Evolutionary conservation across 768 basidiomycete species (phyloP).

Genomic region (Psilocybe tampanensis): DNA sequence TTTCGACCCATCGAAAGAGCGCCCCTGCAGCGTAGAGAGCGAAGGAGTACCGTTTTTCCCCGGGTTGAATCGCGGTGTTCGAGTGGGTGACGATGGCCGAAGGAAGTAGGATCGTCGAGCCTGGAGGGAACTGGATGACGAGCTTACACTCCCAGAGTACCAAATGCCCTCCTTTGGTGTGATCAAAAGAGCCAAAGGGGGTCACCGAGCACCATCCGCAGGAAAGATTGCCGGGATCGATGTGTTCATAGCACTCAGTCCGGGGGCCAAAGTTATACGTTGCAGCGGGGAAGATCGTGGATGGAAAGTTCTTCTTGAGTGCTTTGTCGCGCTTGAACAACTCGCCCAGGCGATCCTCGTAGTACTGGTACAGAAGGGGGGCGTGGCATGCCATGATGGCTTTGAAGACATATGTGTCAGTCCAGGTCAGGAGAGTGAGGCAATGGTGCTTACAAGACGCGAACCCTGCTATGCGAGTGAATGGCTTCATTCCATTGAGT

Average conservation of each 20-base stretch:
- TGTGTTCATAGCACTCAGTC: background rate
- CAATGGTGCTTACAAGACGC: background rate
- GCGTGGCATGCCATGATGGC: conserved; percentile 7
- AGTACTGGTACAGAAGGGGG: conserved; percentile 7
- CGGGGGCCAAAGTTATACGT: background rate
- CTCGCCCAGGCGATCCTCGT: background rate
- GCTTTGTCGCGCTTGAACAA: conserved; percentile 8
- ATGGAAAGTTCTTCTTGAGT: background rate
- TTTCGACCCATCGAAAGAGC: conserved; percentile 19
- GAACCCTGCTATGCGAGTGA: conserved; percentile 11
- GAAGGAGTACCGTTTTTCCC: conserved; percentile 18
- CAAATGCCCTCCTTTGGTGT: conserved; percentile 13
- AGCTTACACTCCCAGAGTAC: background rate
- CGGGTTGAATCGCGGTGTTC: conserved; percentile 6
- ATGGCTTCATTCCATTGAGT: background rate
- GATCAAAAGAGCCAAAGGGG: background rate
- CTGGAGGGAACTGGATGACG: conserved; percentile 1
- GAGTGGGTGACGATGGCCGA: background rate
- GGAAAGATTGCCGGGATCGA: background rate
- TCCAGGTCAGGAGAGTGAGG: too few relatives aligned
- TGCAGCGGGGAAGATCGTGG: background rate
- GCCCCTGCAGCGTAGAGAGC: conserved; percentile 24
- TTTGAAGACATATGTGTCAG: background rate
- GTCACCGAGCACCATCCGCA: background rate
- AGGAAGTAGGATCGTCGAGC: conserved; percentile 4